A percentile compares a stretch with the other conserved stretches of the same genome.
phyloP scores from a whole-genome alignment of 192 early-diverging fungal species.

The Rhizophagus sp. region DNA sequence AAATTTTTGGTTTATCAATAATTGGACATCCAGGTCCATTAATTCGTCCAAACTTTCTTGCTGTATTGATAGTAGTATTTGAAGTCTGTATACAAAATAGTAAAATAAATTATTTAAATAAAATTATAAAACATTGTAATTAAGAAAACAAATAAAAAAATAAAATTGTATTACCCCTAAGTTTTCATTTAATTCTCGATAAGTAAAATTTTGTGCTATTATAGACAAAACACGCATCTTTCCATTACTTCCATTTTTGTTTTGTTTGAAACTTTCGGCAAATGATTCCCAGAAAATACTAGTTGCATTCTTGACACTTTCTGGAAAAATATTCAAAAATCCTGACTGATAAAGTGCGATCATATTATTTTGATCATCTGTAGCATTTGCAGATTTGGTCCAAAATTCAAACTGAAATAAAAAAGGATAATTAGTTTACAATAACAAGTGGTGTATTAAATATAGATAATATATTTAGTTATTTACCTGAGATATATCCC shows the following conservation, averaged over 20 bases:
- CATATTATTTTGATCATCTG: too few species aligned
- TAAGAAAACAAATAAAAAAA: too few species aligned
- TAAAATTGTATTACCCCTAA: too few species aligned
- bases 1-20: neutral
- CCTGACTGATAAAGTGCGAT: too few species aligned
- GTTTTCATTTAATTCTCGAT: neutral
- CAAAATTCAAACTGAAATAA: neutral
- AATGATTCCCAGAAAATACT: neutral
- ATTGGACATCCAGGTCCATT: neutral
- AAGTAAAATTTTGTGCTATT: constrained; percentile 1
- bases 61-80: too few species aligned
- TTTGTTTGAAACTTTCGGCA: neutral
- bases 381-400: neutral
- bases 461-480: too few species aligned
- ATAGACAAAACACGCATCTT: neutral
- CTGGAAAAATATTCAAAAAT: too few species aligned
- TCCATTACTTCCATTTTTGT: neutral
- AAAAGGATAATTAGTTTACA: neutral
- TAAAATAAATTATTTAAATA: too few species aligned
- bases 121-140: too few species aligned
- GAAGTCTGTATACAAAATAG: neutral
- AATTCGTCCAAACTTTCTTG: neutral
- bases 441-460: too few species aligned
- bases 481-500: neutral
- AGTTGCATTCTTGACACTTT: neutral